Conservation (phyloP, 129 eudicot species). For the Saposhnikovia divaricata region DNA sequence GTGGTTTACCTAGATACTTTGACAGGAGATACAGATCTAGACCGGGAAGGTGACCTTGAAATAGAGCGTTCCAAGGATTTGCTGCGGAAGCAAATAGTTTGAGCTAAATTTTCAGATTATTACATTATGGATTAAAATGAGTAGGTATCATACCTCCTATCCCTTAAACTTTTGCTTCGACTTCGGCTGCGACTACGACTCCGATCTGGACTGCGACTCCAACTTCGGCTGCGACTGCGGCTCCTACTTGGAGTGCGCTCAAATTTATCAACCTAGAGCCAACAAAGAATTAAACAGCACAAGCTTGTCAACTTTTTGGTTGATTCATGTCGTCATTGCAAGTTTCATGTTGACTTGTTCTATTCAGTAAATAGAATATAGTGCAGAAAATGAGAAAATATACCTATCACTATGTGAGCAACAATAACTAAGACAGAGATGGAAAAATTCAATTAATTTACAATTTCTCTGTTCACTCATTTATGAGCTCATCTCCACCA, state of each 20-base stretch:
- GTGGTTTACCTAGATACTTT: constrained; percentile 55
- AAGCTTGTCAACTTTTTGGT: neutral
- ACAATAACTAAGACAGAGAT: neutral
- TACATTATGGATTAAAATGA: neutral
- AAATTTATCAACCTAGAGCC: constrained; percentile 55
- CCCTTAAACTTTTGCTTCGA: constrained; percentile 49
- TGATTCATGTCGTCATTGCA: neutral
- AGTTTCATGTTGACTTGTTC: neutral
- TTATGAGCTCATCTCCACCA: neutral
- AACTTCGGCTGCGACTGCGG: constrained; percentile 57
- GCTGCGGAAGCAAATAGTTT: constrained; percentile 27
- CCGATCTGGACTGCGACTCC: constrained; percentile 52
- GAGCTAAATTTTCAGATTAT: neutral
- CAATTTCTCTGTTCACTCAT: neutral
- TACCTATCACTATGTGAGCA: neutral
- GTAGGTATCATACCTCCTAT: constrained; percentile 40
- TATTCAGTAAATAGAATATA: neutral
- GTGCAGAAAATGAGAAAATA: too few species aligned
- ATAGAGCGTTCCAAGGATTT: constrained; percentile 51
- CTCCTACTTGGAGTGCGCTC: constrained; percentile 69
- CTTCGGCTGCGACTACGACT: constrained; percentile 58
- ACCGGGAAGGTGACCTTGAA: constrained; percentile 60
- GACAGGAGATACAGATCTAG: constrained; percentile 71
- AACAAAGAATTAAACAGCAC: neutral
- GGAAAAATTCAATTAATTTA: neutral